phyloP scores from a whole-genome alignment of 192 early-diverging fungal genomes.

The Cetraspora pellucida region DNA sequence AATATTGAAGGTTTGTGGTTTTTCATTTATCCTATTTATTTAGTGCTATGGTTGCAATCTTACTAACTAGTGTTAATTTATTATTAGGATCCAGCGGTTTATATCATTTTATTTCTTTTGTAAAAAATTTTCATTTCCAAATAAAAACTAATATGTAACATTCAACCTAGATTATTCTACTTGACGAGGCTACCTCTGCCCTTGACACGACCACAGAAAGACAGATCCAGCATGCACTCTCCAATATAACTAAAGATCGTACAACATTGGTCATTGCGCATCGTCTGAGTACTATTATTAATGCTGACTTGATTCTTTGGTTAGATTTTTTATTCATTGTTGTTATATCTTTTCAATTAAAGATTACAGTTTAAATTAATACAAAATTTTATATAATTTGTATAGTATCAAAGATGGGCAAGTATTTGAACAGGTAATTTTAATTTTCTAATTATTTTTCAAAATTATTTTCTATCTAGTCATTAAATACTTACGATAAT shows the following conservation, averaged over 20 bases:
- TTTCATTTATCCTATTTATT: not conserved
- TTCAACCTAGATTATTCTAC: conserved; percentile 60
- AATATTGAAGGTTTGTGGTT: conserved; percentile 60
- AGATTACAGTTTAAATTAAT: not conserved
- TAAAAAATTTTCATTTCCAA: too few species aligned
- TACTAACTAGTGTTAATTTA: not conserved
- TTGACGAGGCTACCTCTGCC: conserved; percentile 88
- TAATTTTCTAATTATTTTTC: too few species aligned
- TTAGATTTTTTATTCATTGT: not conserved
- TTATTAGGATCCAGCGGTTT: conserved; percentile 14
- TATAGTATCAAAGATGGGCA: conserved; percentile 68
- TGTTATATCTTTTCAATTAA: not conserved
- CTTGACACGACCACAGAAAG: conserved; percentile 68
- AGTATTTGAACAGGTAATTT: conserved; percentile 55
- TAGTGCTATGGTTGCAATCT: not conserved
- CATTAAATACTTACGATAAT: too few species aligned
- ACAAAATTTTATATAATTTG: not conserved
- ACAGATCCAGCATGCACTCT: conserved; percentile 83
- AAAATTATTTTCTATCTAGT: too few species aligned
- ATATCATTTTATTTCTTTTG: not conserved
- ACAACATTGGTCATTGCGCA: conserved; percentile 90
- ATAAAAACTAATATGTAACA: not conserved
- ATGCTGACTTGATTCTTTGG: conserved; percentile 64
- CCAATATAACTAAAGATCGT: conserved; percentile 73
- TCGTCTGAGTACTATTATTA: conserved; percentile 81